Base-by-base conservation (phyloP, 176 grass and related monocot genomes). In the Paspalum vaginatum region DNA sequence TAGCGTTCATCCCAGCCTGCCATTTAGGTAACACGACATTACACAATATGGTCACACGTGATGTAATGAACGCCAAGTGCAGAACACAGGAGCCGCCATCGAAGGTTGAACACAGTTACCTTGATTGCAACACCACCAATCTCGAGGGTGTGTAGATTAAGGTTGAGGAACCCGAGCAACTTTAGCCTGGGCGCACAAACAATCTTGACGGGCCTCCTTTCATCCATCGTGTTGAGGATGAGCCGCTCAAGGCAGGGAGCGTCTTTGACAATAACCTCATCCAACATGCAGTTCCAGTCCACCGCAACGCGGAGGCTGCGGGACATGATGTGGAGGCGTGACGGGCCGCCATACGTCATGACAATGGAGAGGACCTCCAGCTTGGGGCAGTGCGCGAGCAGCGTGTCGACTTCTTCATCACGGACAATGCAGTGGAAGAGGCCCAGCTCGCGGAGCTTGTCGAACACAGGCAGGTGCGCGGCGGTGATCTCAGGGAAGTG, bases 171-270 rank as follows among this genome's bases (percentile, higher is more conserved):
- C 1, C 65, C 79, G 18, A 87, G 57, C 10, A 82, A 24, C 73
- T 87, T 39, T 64, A 87, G 39, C 73, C 48, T 84, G 6, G 75
- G 60, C 0, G 68, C 68, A 1, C 54, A 3, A 16, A 79, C 81
- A 38, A 88, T 76, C 53, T 79, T 84, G 61, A 88, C 0, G 12
- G 26, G 24, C 61, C 13, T 68, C 26, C 10, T 53, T 0, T 49
- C 20, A 0, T 7, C 0, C 6, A 32, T 5, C 49, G 5, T 37
- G 0, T 79, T 2, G 6, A 88, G 18, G 21, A 80, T 61, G 5
- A 88, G 53, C 32, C 61, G 75, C 68, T 83, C 51, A 8, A 88
- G 81, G 69, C 52, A 59, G 7, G 86, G 86, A 32, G 81, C 86
- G 5, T 82, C 56, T 4, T 84, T 41, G 1, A 84, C 16, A 17